phyloP scores from a whole-genome alignment of 352 stramenopile genomes.

The Phytophthora litchii region DNA sequence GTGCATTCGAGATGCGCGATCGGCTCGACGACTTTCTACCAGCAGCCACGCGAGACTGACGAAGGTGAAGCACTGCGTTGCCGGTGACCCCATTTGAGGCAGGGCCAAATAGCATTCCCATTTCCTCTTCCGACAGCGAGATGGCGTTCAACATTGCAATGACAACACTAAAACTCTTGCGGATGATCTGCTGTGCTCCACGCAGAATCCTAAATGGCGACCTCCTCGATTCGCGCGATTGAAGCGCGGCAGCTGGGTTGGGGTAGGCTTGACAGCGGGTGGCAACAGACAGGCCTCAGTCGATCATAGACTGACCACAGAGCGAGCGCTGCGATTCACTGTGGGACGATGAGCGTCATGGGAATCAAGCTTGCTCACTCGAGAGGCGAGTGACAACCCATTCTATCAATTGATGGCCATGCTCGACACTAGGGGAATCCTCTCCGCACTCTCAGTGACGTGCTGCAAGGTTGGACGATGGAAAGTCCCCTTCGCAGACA shows the following conservation, averaged over 20 bases:
- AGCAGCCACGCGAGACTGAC: background rate
- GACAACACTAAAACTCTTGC: background rate
- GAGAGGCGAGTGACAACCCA: conserved; percentile 30
- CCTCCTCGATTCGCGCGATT: conserved; percentile 30
- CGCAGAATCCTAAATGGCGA: conserved; percentile 38
- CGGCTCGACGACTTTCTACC: conserved; percentile 16
- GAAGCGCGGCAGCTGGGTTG: conserved; percentile 35
- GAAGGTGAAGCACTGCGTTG: background rate
- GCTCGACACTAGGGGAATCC: background rate
- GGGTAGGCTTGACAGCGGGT: conserved; percentile 28
- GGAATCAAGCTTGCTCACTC: conserved; percentile 33
- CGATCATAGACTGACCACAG: conserved; percentile 31
- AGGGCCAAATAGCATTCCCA: conserved; percentile 35
- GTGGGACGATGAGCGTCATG: conserved; percentile 27
- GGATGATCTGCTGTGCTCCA: conserved; percentile 14
- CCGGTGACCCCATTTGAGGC: conserved; percentile 19
- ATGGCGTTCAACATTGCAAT: conserved; percentile 31
- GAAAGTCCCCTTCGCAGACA: conserved; percentile 23
- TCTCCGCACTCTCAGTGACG: conserved; percentile 21
- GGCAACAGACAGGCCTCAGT: conserved; percentile 27
- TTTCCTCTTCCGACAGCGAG: conserved; percentile 38
- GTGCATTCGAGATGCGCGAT: conserved; percentile 11
- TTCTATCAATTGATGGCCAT: background rate
- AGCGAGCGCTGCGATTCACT: conserved; percentile 1
- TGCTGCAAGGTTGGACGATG: conserved; percentile 36